Base-by-base conservation (phyloP, 441 rosid genomes). In the Gossypium aridum region DNA sequence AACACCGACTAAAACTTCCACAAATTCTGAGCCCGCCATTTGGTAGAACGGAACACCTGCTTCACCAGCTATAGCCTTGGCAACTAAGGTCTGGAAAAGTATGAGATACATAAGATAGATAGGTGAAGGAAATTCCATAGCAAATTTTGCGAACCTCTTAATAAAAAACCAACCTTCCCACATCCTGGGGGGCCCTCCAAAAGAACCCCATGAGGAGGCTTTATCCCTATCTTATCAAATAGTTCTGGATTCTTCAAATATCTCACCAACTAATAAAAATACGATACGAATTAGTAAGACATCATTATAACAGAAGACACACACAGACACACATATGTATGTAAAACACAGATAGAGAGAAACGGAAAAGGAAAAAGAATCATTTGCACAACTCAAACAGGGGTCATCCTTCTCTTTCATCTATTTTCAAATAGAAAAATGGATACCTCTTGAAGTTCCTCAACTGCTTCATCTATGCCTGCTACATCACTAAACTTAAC, bases 11-110 rank as follows among this genome's bases (percentile, higher is more conserved):
- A 94, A 87, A 73, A 94, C 98, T 82, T 94, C 98, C 7, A 94
- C 97, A 75, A 94, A 94, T 78, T 94, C 97, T 76, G 98, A 91
- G 73, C 98, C 97, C 75, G 98, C 98, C 98, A 94, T 94, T 81
- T 92, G 97, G 80, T 94, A 94, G 87, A 94, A 94, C 10, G 97
- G 98, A 62, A 94, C 98, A 34, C 97, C 98, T 72, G 97, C 98
- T 84, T 94, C 97, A 72, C 98, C 98, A 17, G 98, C 98, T 67
- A 94, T 94, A 71, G 98, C 98, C 86, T 94, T 94, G 54, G 97
- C 97, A 56, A 94, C 97, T 25, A 94, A 87, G 64, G 98, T 94
- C 98, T 94, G 87, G 54, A 73, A 75, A 81, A 84, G 64, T 34
- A 75, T 5, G 25, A 71, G 28, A 13, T 64, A 70, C 37, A 55